These are phyloP conservation scores for Rhizopus microsporus DNA, from an alignment of 371 early-diverging fungal species.

Conservation along the genomic window DNA sequence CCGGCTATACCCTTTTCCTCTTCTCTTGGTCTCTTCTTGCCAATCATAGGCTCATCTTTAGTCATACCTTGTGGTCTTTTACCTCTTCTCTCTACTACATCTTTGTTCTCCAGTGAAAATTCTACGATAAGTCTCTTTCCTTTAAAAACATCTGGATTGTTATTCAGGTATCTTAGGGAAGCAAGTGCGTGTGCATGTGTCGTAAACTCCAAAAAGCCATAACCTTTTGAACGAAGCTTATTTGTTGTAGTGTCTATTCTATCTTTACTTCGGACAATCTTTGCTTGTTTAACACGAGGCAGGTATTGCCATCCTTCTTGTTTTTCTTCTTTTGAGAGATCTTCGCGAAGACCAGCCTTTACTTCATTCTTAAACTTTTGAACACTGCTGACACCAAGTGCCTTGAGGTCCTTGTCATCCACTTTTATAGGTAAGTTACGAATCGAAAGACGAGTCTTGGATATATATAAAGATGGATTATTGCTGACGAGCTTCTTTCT, in stretches of 20 bases:
- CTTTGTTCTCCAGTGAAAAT: conserved; percentile 90
- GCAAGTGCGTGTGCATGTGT: conserved; percentile 90
- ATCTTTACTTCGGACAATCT: conserved; percentile 80
- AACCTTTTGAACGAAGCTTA: conserved; percentile 80
- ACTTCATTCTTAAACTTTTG: conserved; percentile 84
- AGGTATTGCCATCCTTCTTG: conserved; percentile 72
- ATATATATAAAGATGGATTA: conserved; percentile 88
- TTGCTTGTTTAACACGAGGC: conserved; percentile 76
- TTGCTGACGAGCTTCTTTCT: conserved; percentile 76
- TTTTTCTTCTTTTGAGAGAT: conserved; percentile 73
- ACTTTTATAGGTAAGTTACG: conserved; percentile 78
- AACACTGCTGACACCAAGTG: conserved; percentile 65
- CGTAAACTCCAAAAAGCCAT: conserved; percentile 89
- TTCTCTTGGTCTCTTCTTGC: conserved; percentile 13
- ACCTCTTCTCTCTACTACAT: conserved; percentile 63
- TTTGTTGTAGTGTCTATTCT: conserved; percentile 72
- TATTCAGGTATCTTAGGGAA: conserved; percentile 89
- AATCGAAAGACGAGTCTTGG: conserved; percentile 85
- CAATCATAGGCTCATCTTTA: conserved; percentile 12
- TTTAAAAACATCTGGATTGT: conserved; percentile 72
- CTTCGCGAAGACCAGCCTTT: conserved; percentile 60
- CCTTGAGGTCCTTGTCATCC: conserved; percentile 71
- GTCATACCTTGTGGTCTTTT: conserved; percentile 21
- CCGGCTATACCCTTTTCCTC: background rate
- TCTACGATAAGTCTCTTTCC: conserved; percentile 78